A percentile compares a stretch with the other conserved stretches of the same genome.
Conservation (phyloP, 2,329 filamentous ascomycete genomes). For the Cladobotryum mycophilum region DNA sequence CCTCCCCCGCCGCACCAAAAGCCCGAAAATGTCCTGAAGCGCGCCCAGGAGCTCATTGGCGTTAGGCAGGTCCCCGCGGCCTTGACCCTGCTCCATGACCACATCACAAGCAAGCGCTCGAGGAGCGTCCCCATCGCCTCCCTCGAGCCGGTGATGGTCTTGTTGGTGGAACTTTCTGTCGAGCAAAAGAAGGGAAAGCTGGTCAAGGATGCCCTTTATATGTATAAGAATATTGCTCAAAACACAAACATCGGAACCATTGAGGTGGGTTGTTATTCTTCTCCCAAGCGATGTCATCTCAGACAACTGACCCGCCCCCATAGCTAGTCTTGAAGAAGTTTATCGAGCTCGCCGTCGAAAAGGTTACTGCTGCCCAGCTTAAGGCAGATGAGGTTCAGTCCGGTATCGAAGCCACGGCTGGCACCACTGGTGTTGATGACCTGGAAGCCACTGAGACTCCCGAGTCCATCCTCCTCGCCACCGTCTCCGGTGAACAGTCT, state of each 20-base stretch:
- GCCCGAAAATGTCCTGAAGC: constrained; percentile 98
- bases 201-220: constrained; percentile 97
- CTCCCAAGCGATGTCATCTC: neutral
- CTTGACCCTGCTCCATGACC: constrained; percentile 92
- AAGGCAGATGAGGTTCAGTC: constrained; percentile 96
- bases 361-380: constrained; percentile 90
- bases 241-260: constrained; percentile 98
- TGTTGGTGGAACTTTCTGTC: constrained; percentile 93
- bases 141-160: constrained; percentile 95
- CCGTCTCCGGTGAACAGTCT: constrained; percentile 95
- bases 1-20: constrained; percentile 95
- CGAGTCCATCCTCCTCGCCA: constrained; percentile 95
- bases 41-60: constrained; percentile 96
- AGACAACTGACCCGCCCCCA: constrained; percentile 13
- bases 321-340: constrained; percentile 93
- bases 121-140: constrained; percentile 95
- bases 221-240: constrained; percentile 99
- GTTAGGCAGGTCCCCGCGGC: constrained; percentile 90
- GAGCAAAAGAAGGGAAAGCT: constrained; percentile 97
- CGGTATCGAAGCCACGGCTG: constrained; percentile 63
- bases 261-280: constrained; percentile 53
- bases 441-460: constrained; percentile 95
- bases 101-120: constrained; percentile 97
- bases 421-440: constrained; percentile 75
- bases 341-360: constrained; percentile 92